A percentile compares a stretch with the other conserved stretches of the same genome.
Evolutionary conservation across 208 protist species (phyloP).

Genomic region (Jaenimonas drosophilae): DNA sequence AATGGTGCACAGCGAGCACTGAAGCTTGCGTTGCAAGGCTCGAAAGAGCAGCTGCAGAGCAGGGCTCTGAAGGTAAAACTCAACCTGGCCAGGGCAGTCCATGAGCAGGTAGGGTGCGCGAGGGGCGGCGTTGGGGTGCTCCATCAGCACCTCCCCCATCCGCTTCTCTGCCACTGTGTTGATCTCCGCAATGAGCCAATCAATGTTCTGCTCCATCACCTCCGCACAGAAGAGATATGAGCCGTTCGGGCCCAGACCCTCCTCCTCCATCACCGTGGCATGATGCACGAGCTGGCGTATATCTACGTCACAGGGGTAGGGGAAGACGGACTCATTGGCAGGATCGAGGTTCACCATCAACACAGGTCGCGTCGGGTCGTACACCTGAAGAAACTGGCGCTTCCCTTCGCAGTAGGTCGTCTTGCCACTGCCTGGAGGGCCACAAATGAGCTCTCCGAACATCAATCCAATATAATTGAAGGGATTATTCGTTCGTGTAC

Average conservation of each 20-base stretch:
- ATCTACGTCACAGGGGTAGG: slow-evolving; percentile 91
- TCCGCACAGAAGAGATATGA: slow-evolving; percentile 96
- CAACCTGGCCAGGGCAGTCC: slow-evolving; percentile 98
- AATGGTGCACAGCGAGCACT: slow-evolving; percentile 80
- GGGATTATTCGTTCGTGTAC: no score
- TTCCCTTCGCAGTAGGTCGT: slow-evolving; percentile 96
- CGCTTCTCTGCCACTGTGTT: slow-evolving; percentile 49
- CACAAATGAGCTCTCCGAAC: slow-evolving; percentile 96
- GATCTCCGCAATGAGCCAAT: slow-evolving; percentile 50
- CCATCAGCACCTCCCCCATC: slow-evolving; percentile 29
- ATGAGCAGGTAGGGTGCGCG: slow-evolving; percentile 90
- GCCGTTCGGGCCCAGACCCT: slow-evolving; percentile 96
- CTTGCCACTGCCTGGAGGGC: slow-evolving; percentile 93
- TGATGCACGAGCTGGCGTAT: slow-evolving; percentile 90
- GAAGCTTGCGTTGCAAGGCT: slow-evolving; percentile 43
- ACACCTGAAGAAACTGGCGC: slow-evolving; percentile 89
- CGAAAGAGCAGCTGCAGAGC: slow-evolving; percentile 81
- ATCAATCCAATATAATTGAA: no score
- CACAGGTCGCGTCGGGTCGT: slow-evolving; percentile 78
- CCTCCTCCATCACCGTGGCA: slow-evolving; percentile 86
- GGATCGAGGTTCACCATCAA: slow-evolving; percentile 97
- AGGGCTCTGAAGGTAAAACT: slow-evolving; percentile 96
- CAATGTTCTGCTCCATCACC: slow-evolving; percentile 78
- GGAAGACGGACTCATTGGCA: slow-evolving; percentile 94
- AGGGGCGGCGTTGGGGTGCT: neutral